A percentile compares a stretch with the other conserved stretches of the same genome.
Evolutionary conservation across 208 protist genomes (phyloP).

Genomic region (Leishmania gerbilli): DNA sequence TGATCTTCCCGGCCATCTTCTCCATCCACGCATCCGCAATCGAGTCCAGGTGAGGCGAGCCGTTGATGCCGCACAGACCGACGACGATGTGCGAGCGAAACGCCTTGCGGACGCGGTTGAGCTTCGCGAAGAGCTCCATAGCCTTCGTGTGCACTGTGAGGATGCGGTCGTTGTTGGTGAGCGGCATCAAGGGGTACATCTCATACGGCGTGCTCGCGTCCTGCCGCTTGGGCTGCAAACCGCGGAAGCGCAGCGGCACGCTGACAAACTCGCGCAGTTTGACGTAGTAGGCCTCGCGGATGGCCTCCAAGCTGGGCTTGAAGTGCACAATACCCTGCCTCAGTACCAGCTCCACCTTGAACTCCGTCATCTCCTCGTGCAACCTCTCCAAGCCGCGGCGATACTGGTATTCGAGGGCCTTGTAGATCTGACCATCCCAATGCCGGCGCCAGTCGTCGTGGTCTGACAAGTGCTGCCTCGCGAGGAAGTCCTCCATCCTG

Average conservation of each 20-base stretch:
- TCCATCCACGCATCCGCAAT: conserved; percentile 83
- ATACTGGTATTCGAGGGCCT: conserved; percentile 97
- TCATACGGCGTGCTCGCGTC: conserved; percentile 62
- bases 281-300: conserved; percentile 95
- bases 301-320: conserved; percentile 94
- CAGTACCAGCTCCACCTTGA: conserved; percentile 94
- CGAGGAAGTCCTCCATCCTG: conserved; percentile 85
- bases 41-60: conserved; percentile 88
- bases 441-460: conserved; percentile 93
- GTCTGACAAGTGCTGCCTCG: conserved; percentile 71
- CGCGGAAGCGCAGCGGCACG: conserved; percentile 93
- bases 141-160: conserved; percentile 92
- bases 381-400: conserved; percentile 89
- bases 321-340: conserved; percentile 93
- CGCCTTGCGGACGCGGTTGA: conserved; percentile 85
- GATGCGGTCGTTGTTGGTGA: conserved; percentile 86
- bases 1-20: conserved; percentile 62
- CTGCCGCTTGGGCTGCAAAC: conserved; percentile 85
- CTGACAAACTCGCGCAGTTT: conserved; percentile 95
- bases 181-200: conserved; percentile 91
- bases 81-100: conserved; percentile 89
- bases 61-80: conserved; percentile 88
- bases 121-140: conserved; percentile 91
- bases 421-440: conserved; percentile 98
- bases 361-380: conserved; percentile 93